Evolutionary conservation across 2,329 filamentous ascomycete genomes (phyloP), one percentile per base, ranked within the genome.

Genomic region (Thelonectria discophora): DNA sequence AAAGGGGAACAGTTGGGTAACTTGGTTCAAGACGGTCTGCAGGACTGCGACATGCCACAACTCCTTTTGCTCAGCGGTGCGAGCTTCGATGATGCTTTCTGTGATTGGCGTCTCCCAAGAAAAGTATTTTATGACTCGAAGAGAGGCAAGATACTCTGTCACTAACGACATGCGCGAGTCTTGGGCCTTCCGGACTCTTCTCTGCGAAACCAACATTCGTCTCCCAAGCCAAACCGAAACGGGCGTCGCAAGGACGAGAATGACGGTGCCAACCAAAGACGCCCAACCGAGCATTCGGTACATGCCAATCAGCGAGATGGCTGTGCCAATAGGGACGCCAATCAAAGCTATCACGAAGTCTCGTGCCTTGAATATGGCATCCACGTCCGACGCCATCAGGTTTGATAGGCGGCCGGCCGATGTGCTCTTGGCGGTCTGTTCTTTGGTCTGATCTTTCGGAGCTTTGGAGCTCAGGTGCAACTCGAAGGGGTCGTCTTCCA

Each of bases 111-210:
- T 78, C 68, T 88, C 85, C 86, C 85, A 88, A 2, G 83, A 83
- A 70, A 88, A 87, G 65, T 86, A 87, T 68, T 88, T 88, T 73
- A 88, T 81, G 15, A 83, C 83, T 11, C 82, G 80, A 58, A 88
- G 86, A 8, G 85, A 86, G 24, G 80, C 75, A 24, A 88, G 77
- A 65, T 86, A 87, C 67, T 88, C 85, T 1, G 84, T 83, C 17
- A 87, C 81, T 18, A 84, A 79, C 1, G 84, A 86, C 55, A 88
- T 83, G 24, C 86, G 82, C 15, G 79, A 77, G 69, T 88, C 85
- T 49, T 86, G 85, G 20, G 84, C 82, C 56, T 80, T 79, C 63
- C 84, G 83, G 49, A 85, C 82, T n/a, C 79, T 77, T 42, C 79
- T 79, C 70, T 87, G 82, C 20, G 82, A 78, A 34, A 73, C 76